These are phyloP conservation scores for Seiridium unicorne DNA, from an alignment of 2,329 filamentous ascomycete genomes.

Conservation along the genomic window DNA sequence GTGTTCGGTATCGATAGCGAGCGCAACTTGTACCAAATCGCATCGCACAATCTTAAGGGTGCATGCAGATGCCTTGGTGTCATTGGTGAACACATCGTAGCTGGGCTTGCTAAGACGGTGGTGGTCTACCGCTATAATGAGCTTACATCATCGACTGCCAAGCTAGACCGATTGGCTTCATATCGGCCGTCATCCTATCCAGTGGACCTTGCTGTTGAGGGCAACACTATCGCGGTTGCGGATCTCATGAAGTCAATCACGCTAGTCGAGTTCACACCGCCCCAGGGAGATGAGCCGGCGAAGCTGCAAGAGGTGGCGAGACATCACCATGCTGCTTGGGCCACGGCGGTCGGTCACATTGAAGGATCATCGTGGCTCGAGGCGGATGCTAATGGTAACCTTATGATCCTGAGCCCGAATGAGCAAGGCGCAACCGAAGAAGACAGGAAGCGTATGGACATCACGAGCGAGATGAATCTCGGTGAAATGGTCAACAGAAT, in stretches of 20 bases:
- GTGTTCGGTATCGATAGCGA: slow-evolving; percentile 80
- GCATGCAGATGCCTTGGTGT: slow-evolving; percentile 78
- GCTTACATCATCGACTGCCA: slow-evolving; percentile 52
- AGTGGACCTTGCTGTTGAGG: slow-evolving; percentile 73
- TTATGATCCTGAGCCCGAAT: slow-evolving; percentile 78
- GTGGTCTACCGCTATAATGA: slow-evolving; percentile 56
- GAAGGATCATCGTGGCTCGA: slow-evolving; percentile 76
- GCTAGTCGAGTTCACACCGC: slow-evolving; percentile 68
- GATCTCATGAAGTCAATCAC: slow-evolving; percentile 94
- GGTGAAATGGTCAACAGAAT: slow-evolving; percentile 95
- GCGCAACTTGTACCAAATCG: slow-evolving; percentile 69
- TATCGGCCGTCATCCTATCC: slow-evolving; percentile 84
- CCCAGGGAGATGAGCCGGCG: slow-evolving; percentile 54
- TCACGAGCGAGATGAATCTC: slow-evolving; percentile 78
- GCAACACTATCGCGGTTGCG: slow-evolving; percentile 75
- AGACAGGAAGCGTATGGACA: slow-evolving; percentile 67
- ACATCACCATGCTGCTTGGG: slow-evolving; percentile 80
- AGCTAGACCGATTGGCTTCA: slow-evolving; percentile 68
- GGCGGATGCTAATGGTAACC: slow-evolving; percentile 83
- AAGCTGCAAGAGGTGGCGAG: slow-evolving; percentile 72
- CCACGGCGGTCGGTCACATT: slow-evolving; percentile 73
- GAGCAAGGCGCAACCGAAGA: slow-evolving; percentile 69
- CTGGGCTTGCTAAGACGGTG: slow-evolving; percentile 86
- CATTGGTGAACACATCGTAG: slow-evolving; percentile 75
- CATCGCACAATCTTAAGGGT: slow-evolving; percentile 69